Percentiles rank a stretch among this genome's conserved stretches.
phyloP scores from a whole-genome alignment of 2,329 filamentous ascomycete genomes.

The Botryotinia narcissicola region DNA sequence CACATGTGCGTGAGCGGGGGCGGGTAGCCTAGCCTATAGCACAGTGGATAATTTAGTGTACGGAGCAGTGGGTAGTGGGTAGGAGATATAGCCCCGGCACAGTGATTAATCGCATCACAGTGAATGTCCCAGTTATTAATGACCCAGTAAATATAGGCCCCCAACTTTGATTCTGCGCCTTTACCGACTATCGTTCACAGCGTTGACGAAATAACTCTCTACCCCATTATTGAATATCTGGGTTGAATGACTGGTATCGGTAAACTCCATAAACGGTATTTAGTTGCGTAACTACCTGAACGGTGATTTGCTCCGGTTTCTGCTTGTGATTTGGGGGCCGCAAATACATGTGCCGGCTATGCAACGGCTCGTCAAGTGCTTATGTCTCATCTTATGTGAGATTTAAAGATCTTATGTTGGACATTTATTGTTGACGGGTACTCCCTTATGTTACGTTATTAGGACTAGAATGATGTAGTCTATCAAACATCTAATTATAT shows the following conservation, averaged over 20 bases:
- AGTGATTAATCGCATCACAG: neutral
- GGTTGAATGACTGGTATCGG: neutral
- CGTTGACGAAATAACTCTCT: neutral
- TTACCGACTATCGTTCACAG: neutral
- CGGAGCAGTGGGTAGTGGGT: neutral
- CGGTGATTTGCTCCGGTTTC: neutral
- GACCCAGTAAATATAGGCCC: neutral
- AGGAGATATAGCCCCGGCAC: neutral
- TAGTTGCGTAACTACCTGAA: neutral
- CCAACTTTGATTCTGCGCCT: slow-evolving; percentile 1
- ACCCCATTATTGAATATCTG: neutral
- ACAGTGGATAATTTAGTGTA: neutral
- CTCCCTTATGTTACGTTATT: neutral
- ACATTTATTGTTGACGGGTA: neutral
- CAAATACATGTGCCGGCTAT: neutral
- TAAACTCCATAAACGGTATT: neutral
- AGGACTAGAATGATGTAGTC: neutral
- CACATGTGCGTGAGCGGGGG: neutral
- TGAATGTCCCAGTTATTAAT: neutral
- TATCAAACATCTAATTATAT: neutral
- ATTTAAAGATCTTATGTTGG: neutral
- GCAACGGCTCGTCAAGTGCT: slow-evolving; percentile 1
- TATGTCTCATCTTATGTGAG: neutral
- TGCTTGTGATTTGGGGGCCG: neutral
- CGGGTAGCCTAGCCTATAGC: neutral